Evolutionary conservation across 495 filamentous ascomycete species (phyloP).

Genomic region (Podospora didyma): DNA sequence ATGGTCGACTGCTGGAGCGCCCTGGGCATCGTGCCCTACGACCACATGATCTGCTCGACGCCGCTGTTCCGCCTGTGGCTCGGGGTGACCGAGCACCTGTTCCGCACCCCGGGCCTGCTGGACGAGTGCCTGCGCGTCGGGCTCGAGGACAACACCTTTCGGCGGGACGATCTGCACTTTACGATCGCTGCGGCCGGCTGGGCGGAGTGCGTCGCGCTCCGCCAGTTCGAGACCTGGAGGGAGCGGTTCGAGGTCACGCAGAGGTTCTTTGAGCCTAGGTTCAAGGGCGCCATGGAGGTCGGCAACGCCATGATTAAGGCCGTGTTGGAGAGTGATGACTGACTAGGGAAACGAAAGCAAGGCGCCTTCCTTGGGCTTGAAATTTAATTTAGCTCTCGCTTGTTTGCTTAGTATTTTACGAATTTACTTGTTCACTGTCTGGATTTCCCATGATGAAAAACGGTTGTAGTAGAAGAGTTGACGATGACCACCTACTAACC

Average conservation of each 20-base stretch:
- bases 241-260: conserved; percentile 87
- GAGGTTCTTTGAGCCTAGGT: conserved; percentile 83
- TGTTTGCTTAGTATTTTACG: not conserved
- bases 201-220: conserved; percentile 86
- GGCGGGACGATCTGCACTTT: conserved; percentile 91
- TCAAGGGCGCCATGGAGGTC: conserved; percentile 75
- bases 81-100: conserved; percentile 94
- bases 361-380: too few relatives aligned
- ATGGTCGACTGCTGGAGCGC: conserved; percentile 99
- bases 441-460: too few relatives aligned
- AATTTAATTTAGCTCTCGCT: not conserved
- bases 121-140: conserved; percentile 84
- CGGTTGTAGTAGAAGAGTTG: too few relatives aligned
- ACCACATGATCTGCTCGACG: conserved; percentile 99
- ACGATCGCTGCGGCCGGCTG: conserved; percentile 94
- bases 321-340: conserved; percentile 68
- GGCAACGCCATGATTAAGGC: conserved; percentile 98
- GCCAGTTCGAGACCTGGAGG: conserved; percentile 85
- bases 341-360: too few relatives aligned
- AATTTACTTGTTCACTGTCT: too few relatives aligned
- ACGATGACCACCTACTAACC: too few relatives aligned
- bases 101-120: conserved; percentile 76
- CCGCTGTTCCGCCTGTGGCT: conserved; percentile 98
- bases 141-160: conserved; percentile 80
- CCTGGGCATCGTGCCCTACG: conserved; percentile 89